Conservation (phyloP, 495 filamentous ascomycete species). For the Penicillium bovifimosum region DNA sequence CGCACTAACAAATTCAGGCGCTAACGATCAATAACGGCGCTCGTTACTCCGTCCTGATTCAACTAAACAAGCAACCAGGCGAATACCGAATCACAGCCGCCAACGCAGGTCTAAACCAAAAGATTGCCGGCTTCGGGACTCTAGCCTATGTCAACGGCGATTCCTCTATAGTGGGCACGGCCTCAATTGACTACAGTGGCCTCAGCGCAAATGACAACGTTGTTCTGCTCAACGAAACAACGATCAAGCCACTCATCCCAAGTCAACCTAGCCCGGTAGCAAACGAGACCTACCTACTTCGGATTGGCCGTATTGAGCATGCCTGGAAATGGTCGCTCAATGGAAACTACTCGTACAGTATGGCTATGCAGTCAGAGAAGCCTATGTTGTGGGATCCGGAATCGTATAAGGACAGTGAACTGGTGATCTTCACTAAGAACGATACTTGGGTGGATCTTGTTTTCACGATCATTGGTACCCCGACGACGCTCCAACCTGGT, state of each 20-base stretch:
- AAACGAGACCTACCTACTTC: background rate
- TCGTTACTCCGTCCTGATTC: slow-evolving; percentile 19
- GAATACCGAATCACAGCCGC: slow-evolving; percentile 19
- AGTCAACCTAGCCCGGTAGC: background rate
- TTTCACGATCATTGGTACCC: slow-evolving; percentile 3
- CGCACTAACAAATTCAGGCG: background rate
- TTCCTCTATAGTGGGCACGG: slow-evolving; percentile 18
- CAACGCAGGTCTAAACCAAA: slow-evolving; percentile 14
- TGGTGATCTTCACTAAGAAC: slow-evolving; percentile 13
- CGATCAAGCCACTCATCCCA: background rate
- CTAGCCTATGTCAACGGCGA: slow-evolving; percentile 16
- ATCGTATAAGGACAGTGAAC: slow-evolving; percentile 36
- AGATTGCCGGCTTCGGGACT: slow-evolving; percentile 11
- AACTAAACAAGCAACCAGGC: slow-evolving; percentile 16
- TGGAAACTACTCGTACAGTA: slow-evolving; percentile 9
- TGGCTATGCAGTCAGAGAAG: slow-evolving; percentile 26
- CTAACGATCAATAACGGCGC: slow-evolving; percentile 14
- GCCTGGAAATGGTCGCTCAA: slow-evolving; percentile 28
- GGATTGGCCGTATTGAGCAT: background rate
- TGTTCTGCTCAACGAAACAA: background rate
- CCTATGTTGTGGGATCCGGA: slow-evolving; percentile 11
- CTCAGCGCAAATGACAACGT: background rate
- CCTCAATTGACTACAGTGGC: slow-evolving; percentile 9
- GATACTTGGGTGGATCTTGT: slow-evolving; percentile 20
- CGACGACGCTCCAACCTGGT: slow-evolving; percentile 15